A percentile compares a stretch with the other conserved stretches of the same genome.
These are phyloP conservation scores for Blakeslea trispora DNA, from an alignment of 371 early-diverging fungal species.

Conservation along the genomic window DNA sequence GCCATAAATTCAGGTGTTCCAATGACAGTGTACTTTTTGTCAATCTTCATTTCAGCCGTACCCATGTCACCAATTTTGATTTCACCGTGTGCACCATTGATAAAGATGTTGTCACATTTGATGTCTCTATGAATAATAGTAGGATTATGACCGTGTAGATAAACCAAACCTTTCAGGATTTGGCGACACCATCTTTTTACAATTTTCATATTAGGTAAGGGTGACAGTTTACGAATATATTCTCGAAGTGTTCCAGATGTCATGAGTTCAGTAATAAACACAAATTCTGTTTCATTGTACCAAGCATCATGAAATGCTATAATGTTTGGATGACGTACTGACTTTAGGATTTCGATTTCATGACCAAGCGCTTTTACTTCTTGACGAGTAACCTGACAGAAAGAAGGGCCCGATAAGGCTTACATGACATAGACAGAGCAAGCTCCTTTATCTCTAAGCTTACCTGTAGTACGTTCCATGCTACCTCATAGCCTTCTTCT, in stretches of 20 bases:
- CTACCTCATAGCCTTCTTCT: conserved; percentile 86
- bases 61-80: conserved; percentile 94
- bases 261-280: conserved; percentile 94
- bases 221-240: conserved; percentile 74
- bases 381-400: conserved; percentile 24
- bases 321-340: conserved; percentile 85
- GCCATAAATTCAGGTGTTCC: conserved; percentile 93
- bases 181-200: conserved; percentile 82
- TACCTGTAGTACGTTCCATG: conserved; percentile 78
- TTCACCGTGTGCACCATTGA: conserved; percentile 87
- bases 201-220: conserved; percentile 73
- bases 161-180: conserved; percentile 80
- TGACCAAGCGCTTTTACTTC: conserved; percentile 48
- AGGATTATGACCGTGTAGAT: conserved; percentile 79
- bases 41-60: conserved; percentile 52
- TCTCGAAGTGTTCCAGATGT: conserved; percentile 84
- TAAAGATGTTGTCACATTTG: conserved; percentile 87
- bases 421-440: neutral
- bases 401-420: neutral
- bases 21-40: conserved; percentile 62
- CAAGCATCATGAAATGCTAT: conserved; percentile 79
- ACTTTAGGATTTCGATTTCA: conserved; percentile 73
- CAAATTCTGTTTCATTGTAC: conserved; percentile 72
- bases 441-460: neutral
- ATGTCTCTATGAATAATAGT: conserved; percentile 91